Evolutionary conservation across 1,139 yeast genomes (phyloP), one percentile per base, ranked within the genome.

Genomic region (Suzukiozyma palmioleophila): DNA sequence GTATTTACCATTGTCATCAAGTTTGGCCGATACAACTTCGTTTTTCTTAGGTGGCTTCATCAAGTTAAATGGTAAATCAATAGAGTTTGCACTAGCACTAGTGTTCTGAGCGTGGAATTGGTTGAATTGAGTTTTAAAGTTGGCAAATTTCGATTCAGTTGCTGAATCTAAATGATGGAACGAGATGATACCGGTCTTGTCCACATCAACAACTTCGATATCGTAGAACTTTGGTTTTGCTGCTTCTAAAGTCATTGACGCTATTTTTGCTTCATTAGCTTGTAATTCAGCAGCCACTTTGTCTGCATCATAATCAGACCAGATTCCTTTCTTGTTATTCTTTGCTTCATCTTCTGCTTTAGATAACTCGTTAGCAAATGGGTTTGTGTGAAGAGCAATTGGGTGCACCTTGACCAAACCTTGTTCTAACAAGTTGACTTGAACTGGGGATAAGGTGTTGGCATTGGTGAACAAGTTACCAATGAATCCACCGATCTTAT

Each of bases 401-500:
- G 77, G 88, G 52, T 86, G 94, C 15, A 79, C 61, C 47, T 75
- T 70, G 13, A 79, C 85, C 41, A 75, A 70, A 2, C 96, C 96
- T 43, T 75, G 75, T 37, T 72, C 73, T 45, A 84, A 68, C 41
- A 88, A 66, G n/a, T 67, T 60, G 5, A 73, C 64, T 51, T 85
- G 89, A 41, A 84, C 70, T 11, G 95, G 89, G 21, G 50, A 45
- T 26, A 64, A 56, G 18, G 71, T 64, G 36, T 72, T 71, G 8
- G 77, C 72, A 18, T 75, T 75, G 11, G 78, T 56, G 54, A 66
- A 84, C 39, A 86, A 53, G 51, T 82, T 78, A 38, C 95, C 95
- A 55, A 86, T 78, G 51, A 87, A 88, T 0, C 85, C 86, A 43
- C 96, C 96, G 44, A 83, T 71, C 54, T 81, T 84, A 57, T 88